phyloP scores from a whole-genome alignment of 2,329 filamentous ascomycete genomes.

The Sphaerulina vaccinii region DNA sequence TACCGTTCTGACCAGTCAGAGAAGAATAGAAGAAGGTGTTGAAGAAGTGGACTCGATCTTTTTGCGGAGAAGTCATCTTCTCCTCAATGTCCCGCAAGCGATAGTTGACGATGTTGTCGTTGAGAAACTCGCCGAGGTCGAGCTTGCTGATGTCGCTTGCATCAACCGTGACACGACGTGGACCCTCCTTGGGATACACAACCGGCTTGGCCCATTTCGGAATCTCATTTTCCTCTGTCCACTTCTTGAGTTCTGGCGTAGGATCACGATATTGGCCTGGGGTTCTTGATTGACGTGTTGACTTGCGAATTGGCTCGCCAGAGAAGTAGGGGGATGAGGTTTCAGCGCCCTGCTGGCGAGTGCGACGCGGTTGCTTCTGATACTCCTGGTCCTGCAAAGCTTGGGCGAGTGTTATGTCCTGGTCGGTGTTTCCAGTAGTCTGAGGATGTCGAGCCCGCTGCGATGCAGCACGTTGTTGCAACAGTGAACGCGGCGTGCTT shows the following conservation, averaged over 20 bases:
- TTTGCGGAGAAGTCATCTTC: slow-evolving; percentile 36
- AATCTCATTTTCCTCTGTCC: slow-evolving; percentile 27
- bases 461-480: neutral
- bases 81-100: slow-evolving; percentile 61
- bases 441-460: neutral
- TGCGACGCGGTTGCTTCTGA: neutral
- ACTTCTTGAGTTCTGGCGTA: slow-evolving; percentile 21
- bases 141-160: slow-evolving; percentile 72
- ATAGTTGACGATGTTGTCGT: slow-evolving; percentile 89
- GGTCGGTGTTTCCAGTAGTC: neutral
- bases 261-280: slow-evolving; percentile 8
- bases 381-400: neutral
- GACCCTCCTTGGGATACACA: slow-evolving; percentile 59
- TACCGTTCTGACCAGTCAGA: slow-evolving; percentile 58
- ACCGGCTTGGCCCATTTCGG: slow-evolving; percentile 49
- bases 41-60: slow-evolving; percentile 74
- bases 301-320: slow-evolving; percentile 14
- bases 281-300: slow-evolving; percentile 23
- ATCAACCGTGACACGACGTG: slow-evolving; percentile 63
- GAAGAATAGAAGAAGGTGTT: slow-evolving; percentile 89
- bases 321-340: slow-evolving; percentile 10
- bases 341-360: neutral
- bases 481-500: neutral
- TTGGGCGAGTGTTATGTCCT: neutral
- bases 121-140: slow-evolving; percentile 81